Evolutionary conservation across 768 basidiomycete species (phyloP), one percentile per base, ranked within the genome.

Genomic region (Daedaleopsis sinensis): DNA sequence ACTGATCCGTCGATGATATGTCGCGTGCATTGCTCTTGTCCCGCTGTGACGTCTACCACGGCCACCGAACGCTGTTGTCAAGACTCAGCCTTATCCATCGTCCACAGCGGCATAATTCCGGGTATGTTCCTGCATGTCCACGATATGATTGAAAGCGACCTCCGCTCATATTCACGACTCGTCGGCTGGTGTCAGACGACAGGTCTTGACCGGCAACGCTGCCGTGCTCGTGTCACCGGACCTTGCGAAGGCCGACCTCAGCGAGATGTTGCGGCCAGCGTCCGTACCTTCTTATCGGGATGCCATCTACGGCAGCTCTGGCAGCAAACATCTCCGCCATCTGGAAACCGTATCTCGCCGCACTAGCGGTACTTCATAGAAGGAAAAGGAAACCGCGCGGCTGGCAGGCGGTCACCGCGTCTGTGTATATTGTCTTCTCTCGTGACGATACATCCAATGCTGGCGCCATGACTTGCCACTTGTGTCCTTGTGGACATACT

Each of bases 271-370:
- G 44, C 44, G 61, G 39, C 57, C 61, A 47, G 57, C 15, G 50
- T 57, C 35, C 27, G 7, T 24, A 21, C 13, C 52, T 39, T 54
- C 61, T 62, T 62, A 62, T 62, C 61, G 57, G 50, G 61, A 62
- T 58, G 46, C 32, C 61, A 62, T 62, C 61, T 54, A 37, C 57
- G 52, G 61, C 39, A 58, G 53, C 52, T 58, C 7, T 44, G 46
- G 47, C 44, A 18, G 51, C 51, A 35, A 44, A 24, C 16, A 36
- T 19, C 42, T 54, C n/a, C 52, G 55, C 56, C 46, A 62, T 62
- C 57, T 62, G 23, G 37, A 44, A 62, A 62, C 53, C 52, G 57
- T 62, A 62, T 62, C 61, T 62, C 50, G 13, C 55, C 60, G 55
- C 43, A 52, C 59, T 50, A 46, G 38, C 52, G 54, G n/a, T 55